Evolutionary conservation across 495 filamentous ascomycete species (phyloP), one percentile per base, ranked within the genome.

Genomic region (Hyaloscypha bicolor): DNA sequence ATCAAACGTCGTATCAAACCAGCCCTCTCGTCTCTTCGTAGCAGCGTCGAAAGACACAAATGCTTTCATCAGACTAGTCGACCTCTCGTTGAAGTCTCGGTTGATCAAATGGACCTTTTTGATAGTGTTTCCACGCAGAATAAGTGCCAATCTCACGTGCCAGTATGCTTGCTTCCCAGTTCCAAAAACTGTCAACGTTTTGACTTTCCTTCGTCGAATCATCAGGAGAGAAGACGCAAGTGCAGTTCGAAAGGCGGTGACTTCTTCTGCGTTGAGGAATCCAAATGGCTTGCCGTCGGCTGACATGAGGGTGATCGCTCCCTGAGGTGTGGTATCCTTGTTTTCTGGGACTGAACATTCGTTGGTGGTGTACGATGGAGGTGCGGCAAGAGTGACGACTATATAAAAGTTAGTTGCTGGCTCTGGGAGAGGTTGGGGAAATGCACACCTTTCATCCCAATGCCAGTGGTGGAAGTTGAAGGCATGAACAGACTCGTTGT

Each of bases 211-310:
- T 60, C 95, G 91, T 70, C 86, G 88, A 60, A 82, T 84, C 57
- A 97, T 85, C 0, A 96, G 82, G 74, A 92, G 86, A 25, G 89
- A 85, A 2, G 91, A 88, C 0, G 90, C 89, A 37, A 98, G 84
- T 1, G 95, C 94, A 3, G 95, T 98, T 66, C 95, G 92, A 79
- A 97, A 99, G 9, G 93, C 93, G 3, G 95, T 98, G 16, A 98
- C 75, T 64, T 93, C 91, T 74, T 89, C 85, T 22, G 94, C 95
- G 72, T 93, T 91, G 53, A 99, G 81, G 66, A 98, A 80, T 11
- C 89, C 95, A 35, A 90, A 82, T 1, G 93, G 91, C 21, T 83
- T 76, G 69, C 94, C 93, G 11, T 82, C 68, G 22, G 80, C 79
- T 8, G 75, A 70, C 74, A 96, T 84, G 6, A 97, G 83, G 19